phyloP scores from a whole-genome alignment of 768 basidiomycete genomes.

The Boletus barrowsii region DNA sequence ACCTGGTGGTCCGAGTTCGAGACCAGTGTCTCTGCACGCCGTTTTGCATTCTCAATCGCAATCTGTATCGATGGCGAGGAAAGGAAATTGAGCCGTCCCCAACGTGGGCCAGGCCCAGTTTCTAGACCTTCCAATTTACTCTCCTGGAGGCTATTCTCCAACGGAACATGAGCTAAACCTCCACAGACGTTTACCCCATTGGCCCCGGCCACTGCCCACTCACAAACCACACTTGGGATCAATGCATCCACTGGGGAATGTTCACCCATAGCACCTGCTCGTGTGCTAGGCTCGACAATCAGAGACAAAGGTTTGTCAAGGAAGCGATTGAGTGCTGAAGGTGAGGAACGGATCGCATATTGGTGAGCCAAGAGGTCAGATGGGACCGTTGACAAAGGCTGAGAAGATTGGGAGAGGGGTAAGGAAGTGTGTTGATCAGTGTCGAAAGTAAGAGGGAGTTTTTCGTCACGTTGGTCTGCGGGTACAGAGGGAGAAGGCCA shows the following conservation, averaged over 20 bases:
- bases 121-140: constrained; percentile 5
- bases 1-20: constrained; percentile 81
- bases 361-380: constrained; percentile 66
- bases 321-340: constrained; percentile 76
- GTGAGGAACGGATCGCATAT: constrained; percentile 64
- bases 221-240: constrained; percentile 81
- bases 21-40: constrained; percentile 55
- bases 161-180: constrained; percentile 46
- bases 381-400: constrained; percentile 4
- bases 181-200: constrained; percentile 34
- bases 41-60: constrained; percentile 58
- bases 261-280: constrained; percentile 86
- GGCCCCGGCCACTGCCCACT: constrained; percentile 61
- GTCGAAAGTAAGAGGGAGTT: constrained; percentile 36
- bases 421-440: constrained; percentile 9
- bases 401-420: constrained; percentile 7
- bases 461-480: constrained; percentile 14
- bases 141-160: constrained; percentile 4
- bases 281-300: constrained; percentile 79
- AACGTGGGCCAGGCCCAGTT: constrained; percentile 30
- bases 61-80: constrained; percentile 54
- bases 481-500: constrained; percentile 43
- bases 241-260: constrained; percentile 90
- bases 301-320: constrained; percentile 86
- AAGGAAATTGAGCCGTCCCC: constrained; percentile 73